Base-by-base conservation (phyloP, 495 filamentous ascomycete species). In the Amorphotheca resinae region DNA sequence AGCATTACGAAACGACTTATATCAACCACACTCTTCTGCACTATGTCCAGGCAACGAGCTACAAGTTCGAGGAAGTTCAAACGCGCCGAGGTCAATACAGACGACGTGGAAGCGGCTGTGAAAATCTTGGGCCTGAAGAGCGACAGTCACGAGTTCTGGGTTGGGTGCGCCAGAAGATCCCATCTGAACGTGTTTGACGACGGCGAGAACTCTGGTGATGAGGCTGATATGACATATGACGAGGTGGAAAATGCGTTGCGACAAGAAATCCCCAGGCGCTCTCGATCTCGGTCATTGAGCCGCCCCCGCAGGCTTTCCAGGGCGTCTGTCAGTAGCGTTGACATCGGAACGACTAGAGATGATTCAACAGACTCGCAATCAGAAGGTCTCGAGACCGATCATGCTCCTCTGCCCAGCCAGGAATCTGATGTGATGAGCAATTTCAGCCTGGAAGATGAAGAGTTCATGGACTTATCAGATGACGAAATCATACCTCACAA, bases 1-100 rank as follows among this genome's bases (percentile, higher is more conserved):
- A 79, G 65, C 42, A 45, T 88, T 14, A 87, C 81, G 0, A 70
- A 70, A 21, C 66, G 79, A n/a, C 56, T 95, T 15, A 63, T 93
- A 0, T 70, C 79, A 5, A 70, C 81, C 1, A 56, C 71, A 1
- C 52, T 89, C 0, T 84, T 77, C 50, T 70, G 80, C n/a, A 74
- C 80, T 9, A 69, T 69, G 66, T 78, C 68, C 50, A 68, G 65
- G 45, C 55, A 66, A 22, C 72, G 64, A 44, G 69, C 59, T 21
- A 66, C 48, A 62, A 59, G 51, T 54, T 53, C 58, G 2, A 56
- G 62, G 28, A 46, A 63, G 33, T 53, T 59, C 12, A 53, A 53
- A 9, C 50, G 54, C 15, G 52, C 49, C 1, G 34, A 61, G 0
- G 69, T 91, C 20, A 70, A 61, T 40, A 49, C 41, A 2, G 57